Evolutionary conservation across 352 stramenopile species (phyloP).

Genomic region (Phytophthora boehmeriae): DNA sequence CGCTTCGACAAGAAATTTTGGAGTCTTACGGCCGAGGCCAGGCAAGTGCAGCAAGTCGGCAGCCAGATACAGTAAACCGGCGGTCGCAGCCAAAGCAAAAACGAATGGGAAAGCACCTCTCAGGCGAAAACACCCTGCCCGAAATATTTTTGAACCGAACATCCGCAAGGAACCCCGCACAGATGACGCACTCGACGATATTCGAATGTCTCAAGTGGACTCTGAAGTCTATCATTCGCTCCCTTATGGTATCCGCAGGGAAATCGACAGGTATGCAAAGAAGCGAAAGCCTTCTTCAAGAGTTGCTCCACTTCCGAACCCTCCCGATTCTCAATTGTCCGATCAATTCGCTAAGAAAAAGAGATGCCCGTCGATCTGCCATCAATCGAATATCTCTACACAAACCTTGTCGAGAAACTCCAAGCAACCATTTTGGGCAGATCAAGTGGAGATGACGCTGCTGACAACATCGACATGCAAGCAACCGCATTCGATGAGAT

Average conservation of each 20-base stretch:
- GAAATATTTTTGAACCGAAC: conserved; percentile 45
- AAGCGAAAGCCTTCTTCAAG: conserved; percentile 33
- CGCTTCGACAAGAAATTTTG: conserved; percentile 67
- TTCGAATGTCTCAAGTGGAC: conserved; percentile 82
- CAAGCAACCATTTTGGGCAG: not conserved
- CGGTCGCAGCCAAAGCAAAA: conserved; percentile 20
- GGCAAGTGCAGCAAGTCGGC: conserved; percentile 5
- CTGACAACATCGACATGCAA: conserved; percentile 1
- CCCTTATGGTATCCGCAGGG: conserved; percentile 65
- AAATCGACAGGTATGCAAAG: conserved; percentile 75
- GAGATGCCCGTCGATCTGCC: conserved; percentile 20
- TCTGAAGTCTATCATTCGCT: conserved; percentile 76
- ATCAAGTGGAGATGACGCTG: not conserved
- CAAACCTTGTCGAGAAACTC: conserved; percentile 35
- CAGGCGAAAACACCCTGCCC: conserved; percentile 18
- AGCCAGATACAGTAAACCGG: conserved; percentile 2
- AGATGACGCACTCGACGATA: conserved; percentile 59
- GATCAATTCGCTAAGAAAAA: conserved; percentile 14
- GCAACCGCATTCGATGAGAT: conserved; percentile 68
- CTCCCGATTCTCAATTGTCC: not conserved
- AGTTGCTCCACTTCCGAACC: conserved; percentile 15
- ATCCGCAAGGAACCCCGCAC: conserved; percentile 9
- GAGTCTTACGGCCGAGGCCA: conserved; percentile 29
- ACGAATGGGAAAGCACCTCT: conserved; percentile 39
- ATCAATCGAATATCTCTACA: conserved; percentile 62